Conservation (phyloP, 140 eudicot species). For the Bidens hawaiensis region DNA sequence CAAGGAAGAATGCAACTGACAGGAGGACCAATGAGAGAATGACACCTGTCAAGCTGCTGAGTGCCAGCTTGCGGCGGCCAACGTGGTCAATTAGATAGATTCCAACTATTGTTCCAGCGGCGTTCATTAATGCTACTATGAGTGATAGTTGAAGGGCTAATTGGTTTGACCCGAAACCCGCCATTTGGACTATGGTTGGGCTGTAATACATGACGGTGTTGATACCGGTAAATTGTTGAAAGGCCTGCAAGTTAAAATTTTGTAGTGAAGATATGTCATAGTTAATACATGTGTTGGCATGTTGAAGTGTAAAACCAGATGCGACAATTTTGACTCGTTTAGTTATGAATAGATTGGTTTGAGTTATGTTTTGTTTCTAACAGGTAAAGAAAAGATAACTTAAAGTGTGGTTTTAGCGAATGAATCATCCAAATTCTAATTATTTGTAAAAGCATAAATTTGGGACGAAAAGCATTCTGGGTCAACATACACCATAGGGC, state of each 20-base stretch:
- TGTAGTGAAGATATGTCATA: not conserved
- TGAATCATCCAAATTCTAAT: not conserved
- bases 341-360: not conserved
- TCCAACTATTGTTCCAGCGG: constrained; percentile 60
- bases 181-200: constrained; percentile 96
- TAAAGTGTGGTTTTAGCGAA: not conserved
- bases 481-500: not conserved
- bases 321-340: not conserved
- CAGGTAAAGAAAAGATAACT: not conserved
- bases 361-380: not conserved
- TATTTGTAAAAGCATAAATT: not conserved
- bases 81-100: constrained; percentile 79
- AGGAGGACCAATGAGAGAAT: constrained; percentile 59
- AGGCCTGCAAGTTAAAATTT: constrained; percentile 51
- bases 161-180: constrained; percentile 75
- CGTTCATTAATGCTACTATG: constrained; percentile 69
- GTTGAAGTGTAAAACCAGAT: not conserved
- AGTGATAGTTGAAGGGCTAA: constrained; percentile 82
- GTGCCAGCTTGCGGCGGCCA: constrained; percentile 72
- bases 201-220: constrained; percentile 95
- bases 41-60: constrained; percentile 64
- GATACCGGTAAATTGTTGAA: constrained; percentile 85
- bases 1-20: constrained; percentile 49
- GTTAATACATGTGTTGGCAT: not conserved
- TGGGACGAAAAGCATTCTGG: not conserved